Evolutionary conservation across 2,329 filamentous ascomycete species (phyloP).

Genomic region (Colletotrichum tamarilloi): DNA sequence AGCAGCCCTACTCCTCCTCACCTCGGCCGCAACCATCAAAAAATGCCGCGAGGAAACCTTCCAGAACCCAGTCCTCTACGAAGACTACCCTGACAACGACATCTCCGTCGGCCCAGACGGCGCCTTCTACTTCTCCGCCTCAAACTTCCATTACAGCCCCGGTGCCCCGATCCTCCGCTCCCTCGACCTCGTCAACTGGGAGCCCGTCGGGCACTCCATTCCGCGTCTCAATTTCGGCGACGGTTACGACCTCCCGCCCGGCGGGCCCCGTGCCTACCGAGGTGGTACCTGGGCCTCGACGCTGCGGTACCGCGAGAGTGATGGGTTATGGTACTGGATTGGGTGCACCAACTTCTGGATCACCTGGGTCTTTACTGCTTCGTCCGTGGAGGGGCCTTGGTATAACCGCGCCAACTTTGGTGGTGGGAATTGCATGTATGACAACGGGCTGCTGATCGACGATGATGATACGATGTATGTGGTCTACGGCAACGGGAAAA

Average conservation of each 20-base stretch:
- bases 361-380: conserved; percentile 65
- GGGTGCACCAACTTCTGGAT: conserved; percentile 63
- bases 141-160: conserved; percentile 66
- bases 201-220: conserved; percentile 56
- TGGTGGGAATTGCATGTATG: conserved; percentile 63
- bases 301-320: conserved; percentile 61
- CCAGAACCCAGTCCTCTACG: conserved; percentile 64
- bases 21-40: not conserved
- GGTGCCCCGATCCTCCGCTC: conserved; percentile 67
- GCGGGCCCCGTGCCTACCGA: conserved; percentile 57
- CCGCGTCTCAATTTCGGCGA: conserved; percentile 57
- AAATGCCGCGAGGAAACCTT: conserved; percentile 43
- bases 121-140: conserved; percentile 66
- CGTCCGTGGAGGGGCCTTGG: conserved; percentile 55
- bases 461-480: conserved; percentile 70
- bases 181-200: conserved; percentile 65
- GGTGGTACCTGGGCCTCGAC: conserved; percentile 68
- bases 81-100: conserved; percentile 66
- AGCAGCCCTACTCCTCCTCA: not conserved
- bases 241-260: conserved; percentile 57
- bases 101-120: conserved; percentile 61
- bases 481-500: conserved; percentile 60
- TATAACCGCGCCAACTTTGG: conserved; percentile 47
- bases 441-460: conserved; percentile 67
- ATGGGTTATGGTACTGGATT: conserved; percentile 65